Evolutionary conservation across 495 filamentous ascomycete species (phyloP).

Genomic region (Halenospora varia): DNA sequence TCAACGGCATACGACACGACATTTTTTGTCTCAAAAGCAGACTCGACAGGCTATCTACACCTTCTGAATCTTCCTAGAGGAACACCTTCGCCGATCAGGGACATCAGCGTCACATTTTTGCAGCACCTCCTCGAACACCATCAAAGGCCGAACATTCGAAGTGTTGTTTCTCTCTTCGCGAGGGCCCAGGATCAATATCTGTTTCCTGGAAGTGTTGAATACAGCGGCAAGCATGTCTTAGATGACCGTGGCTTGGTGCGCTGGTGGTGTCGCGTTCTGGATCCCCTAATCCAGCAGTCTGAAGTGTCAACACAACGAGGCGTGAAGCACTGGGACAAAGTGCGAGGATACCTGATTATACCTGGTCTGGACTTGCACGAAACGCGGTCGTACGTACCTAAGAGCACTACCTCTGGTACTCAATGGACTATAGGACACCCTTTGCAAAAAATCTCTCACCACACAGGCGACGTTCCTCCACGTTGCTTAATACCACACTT

Average conservation of each 20-base stretch:
- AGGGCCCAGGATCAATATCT: conserved; percentile 91
- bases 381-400: conserved; percentile 55
- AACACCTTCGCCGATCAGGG: conserved; percentile 66
- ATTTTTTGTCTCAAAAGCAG: conserved; percentile 94
- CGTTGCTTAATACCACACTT: conserved; percentile 85
- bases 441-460: conserved; percentile 54
- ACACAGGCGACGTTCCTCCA: conserved; percentile 58
- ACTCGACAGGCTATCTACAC: conserved; percentile 86
- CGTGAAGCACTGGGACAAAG: conserved; percentile 29
- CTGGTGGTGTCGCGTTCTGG: conserved; percentile 91
- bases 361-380: conserved; percentile 80
- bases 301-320: background rate
- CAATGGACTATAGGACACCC: conserved; percentile 54
- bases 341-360: conserved; percentile 76
- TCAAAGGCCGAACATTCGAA: conserved; percentile 60
- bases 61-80: conserved; percentile 54
- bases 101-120: conserved; percentile 72
- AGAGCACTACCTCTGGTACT: conserved; percentile 27
- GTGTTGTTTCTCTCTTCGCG: conserved; percentile 88
- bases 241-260: conserved; percentile 84
- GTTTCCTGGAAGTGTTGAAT: conserved; percentile 86
- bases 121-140: conserved; percentile 64
- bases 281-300: conserved; percentile 58
- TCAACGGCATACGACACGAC: conserved; percentile 75
- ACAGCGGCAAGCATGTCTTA: conserved; percentile 83